Percentiles rank a stretch among this genome's conserved stretches.
phyloP scores from a whole-genome alignment of 495 filamentous ascomycete genomes.

The Penicillium bialowiezense region DNA sequence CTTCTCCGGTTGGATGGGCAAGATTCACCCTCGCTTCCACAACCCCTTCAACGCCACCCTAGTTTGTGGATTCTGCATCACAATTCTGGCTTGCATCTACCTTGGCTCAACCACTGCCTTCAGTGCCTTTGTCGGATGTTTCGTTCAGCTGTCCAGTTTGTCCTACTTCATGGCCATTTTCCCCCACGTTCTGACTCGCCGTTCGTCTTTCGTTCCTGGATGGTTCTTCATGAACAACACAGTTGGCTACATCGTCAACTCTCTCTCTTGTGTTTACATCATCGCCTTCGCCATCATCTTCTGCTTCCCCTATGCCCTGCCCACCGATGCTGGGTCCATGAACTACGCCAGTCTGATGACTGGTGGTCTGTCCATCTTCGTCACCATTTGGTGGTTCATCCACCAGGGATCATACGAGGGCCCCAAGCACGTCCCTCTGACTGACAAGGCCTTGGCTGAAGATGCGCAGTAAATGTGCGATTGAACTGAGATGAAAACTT shows the following conservation, averaged over 20 bases:
- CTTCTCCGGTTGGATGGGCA: constrained; percentile 37
- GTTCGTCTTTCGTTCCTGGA: constrained; percentile 62
- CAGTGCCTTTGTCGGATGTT: constrained; percentile 69
- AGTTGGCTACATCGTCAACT: constrained; percentile 59
- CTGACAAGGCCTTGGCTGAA: constrained; percentile 30
- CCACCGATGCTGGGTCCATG: constrained; percentile 57
- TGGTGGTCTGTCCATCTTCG: constrained; percentile 53
- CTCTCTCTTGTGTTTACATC: constrained; percentile 61
- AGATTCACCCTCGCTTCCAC: constrained; percentile 43
- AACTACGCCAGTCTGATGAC: constrained; percentile 71
- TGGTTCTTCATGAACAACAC: constrained; percentile 65
- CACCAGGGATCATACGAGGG: constrained; percentile 35
- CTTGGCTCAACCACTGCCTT: constrained; percentile 73
- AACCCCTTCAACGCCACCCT: constrained; percentile 70
- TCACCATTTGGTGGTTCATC: constrained; percentile 40
- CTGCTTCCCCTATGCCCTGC: constrained; percentile 68
- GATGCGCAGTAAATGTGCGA: constrained; percentile 22
- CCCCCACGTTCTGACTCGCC: constrained; percentile 64
- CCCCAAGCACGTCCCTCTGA: constrained; percentile 36
- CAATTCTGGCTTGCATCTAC: constrained; percentile 70
- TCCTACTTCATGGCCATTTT: constrained; percentile 77
- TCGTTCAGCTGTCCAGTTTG: constrained; percentile 64
- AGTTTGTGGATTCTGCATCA: constrained; percentile 55
- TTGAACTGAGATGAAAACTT: neutral
- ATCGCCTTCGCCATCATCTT: constrained; percentile 70